Conservation (phyloP, 1,139 yeast species). For the Nakaseomyces kungkrabaensis region DNA sequence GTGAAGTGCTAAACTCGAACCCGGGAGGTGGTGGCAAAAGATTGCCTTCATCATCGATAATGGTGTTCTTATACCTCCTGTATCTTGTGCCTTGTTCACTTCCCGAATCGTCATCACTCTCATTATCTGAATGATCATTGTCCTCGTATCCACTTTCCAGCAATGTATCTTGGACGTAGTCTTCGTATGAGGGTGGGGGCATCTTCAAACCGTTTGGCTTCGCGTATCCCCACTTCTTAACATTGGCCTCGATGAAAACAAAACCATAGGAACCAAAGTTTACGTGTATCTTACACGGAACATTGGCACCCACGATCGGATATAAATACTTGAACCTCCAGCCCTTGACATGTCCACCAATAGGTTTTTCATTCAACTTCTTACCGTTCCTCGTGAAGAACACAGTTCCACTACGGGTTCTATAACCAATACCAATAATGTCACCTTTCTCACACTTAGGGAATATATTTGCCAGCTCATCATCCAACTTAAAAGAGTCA, state of each 20-base stretch:
- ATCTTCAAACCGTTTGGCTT: slow-evolving; percentile 58
- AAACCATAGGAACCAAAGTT: slow-evolving; percentile 88
- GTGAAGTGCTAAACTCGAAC: slow-evolving; percentile 28
- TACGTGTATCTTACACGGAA: slow-evolving; percentile 65
- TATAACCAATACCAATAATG: slow-evolving; percentile 57
- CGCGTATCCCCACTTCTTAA: slow-evolving; percentile 83
- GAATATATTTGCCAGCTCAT: slow-evolving; percentile 42
- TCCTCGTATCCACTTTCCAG: slow-evolving; percentile 32
- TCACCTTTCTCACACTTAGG: slow-evolving; percentile 70
- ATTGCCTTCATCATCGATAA: slow-evolving; percentile 17
- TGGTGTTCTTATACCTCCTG: slow-evolving; percentile 26
- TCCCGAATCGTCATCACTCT: slow-evolving; percentile 19
- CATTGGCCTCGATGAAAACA: slow-evolving; percentile 89
- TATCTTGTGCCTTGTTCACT: slow-evolving; percentile 12
- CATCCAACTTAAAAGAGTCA: slow-evolving; percentile 59
- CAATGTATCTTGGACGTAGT: slow-evolving; percentile 35
- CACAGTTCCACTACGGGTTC: slow-evolving; percentile 50
- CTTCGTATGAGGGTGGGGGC: slow-evolving; percentile 64
- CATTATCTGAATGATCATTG: slow-evolving; percentile 27
- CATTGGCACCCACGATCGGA: slow-evolving; percentile 82
- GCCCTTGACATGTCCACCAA: slow-evolving; percentile 72
- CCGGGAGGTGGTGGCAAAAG: slow-evolving; percentile 31
- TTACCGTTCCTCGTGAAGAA: slow-evolving; percentile 65
- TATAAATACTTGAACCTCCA: slow-evolving; percentile 70
- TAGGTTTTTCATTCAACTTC: slow-evolving; percentile 51